These are phyloP conservation scores for Pontederia crassipes DNA, from an alignment of 176 grass and related monocot genomes.

Conservation along the genomic window DNA sequence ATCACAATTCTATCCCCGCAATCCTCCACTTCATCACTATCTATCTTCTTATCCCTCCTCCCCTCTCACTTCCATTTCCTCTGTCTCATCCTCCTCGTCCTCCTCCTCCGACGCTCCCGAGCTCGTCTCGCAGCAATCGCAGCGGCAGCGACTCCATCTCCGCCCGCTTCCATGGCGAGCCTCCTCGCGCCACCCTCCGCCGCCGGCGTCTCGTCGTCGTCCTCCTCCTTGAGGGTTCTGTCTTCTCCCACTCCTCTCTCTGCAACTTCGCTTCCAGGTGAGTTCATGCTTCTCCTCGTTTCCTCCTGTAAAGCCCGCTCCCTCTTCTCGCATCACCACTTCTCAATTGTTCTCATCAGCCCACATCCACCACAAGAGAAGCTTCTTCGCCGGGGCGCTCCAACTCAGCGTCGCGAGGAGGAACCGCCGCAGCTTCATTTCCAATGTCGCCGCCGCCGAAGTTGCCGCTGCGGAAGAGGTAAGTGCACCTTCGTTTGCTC, in stretches of 20 bases:
- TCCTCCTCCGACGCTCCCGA: neutral
- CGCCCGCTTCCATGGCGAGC: too few species aligned
- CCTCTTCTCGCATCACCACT: too few species aligned
- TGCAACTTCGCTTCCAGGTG: neutral
- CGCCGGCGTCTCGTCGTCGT: neutral
- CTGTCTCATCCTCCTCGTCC: neutral
- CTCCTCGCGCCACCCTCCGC: neutral
- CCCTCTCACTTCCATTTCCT: neutral
- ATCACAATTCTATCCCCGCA: neutral
- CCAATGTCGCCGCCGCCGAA: conserved; percentile 46
- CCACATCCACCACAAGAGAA: neutral
- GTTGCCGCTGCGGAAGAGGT: conserved; percentile 32
- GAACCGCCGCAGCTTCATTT: conserved; percentile 34
- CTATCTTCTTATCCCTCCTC: conserved; percentile 4
- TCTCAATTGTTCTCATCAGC: neutral
- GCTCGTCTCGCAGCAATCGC: too few species aligned
- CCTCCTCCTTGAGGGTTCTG: neutral
- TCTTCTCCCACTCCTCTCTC: neutral
- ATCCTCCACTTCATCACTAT: neutral
- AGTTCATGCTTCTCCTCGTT: neutral
- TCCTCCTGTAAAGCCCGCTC: too few species aligned
- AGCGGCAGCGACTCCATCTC: too few species aligned
- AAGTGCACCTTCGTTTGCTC: neutral
- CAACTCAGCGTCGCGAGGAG: conserved; percentile 8
- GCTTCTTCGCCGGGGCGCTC: neutral